A percentile compares a stretch with the other conserved stretches of the same genome.
These are phyloP conservation scores for Drechslerella coelobrocha DNA, from an alignment of 2,329 filamentous ascomycete species.

Conservation along the genomic window DNA sequence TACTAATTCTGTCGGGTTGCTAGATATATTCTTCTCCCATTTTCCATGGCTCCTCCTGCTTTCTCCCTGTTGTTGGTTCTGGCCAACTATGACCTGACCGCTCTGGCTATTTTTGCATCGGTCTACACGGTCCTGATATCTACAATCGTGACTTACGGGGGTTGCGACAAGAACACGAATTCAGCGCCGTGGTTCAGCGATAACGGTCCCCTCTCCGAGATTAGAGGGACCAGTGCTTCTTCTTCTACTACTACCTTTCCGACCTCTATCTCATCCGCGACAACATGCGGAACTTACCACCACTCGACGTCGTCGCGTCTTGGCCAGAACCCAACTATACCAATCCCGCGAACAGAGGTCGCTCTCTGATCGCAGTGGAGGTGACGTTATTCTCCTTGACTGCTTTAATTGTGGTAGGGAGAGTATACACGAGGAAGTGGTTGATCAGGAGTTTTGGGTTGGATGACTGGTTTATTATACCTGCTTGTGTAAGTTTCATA, in stretches of 20 bases:
- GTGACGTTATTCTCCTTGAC: conserved; percentile 59
- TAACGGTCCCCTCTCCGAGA: conserved; percentile 15
- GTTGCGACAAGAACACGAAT: conserved; percentile 13
- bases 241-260: neutral
- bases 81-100: conserved; percentile 47
- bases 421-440: conserved; percentile 57
- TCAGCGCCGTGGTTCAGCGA: conserved; percentile 1
- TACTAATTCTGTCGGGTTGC: conserved; percentile 5
- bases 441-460: conserved; percentile 44
- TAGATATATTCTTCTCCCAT: conserved; percentile 28
- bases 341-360: conserved; percentile 61
- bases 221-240: conserved; percentile 13
- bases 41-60: conserved; percentile 47
- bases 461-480: conserved; percentile 49
- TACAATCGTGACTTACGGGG: conserved; percentile 38
- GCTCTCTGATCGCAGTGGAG: conserved; percentile 60
- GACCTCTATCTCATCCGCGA: neutral
- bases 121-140: conserved; percentile 50
- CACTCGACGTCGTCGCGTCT: conserved; percentile 58
- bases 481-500: conserved; percentile 32
- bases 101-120: conserved; percentile 48
- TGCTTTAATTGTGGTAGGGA: conserved; percentile 59
- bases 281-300: conserved; percentile 55
- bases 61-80: conserved; percentile 49
- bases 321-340: conserved; percentile 63